A percentile compares a stretch with the other conserved stretches of the same genome.
Evolutionary conservation across 352 stramenopile genomes (phyloP).

Genomic region (Discostella stelligera): DNA sequence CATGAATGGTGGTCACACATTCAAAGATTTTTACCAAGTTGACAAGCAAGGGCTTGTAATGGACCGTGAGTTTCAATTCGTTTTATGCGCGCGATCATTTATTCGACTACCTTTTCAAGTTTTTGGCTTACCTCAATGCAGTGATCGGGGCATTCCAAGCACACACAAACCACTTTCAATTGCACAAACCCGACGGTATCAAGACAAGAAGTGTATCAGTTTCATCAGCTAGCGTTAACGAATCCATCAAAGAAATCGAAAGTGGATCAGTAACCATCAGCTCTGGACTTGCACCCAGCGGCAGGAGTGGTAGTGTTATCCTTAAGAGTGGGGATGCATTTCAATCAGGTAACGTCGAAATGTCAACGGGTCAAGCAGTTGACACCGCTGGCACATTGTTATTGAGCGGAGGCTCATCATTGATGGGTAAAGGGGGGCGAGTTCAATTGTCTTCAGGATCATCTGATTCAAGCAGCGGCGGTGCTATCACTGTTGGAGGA

Average conservation of each 20-base stretch:
- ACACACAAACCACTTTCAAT: constrained; percentile 31
- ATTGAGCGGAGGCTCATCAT: constrained; percentile 21
- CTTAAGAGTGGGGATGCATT: constrained; percentile 20
- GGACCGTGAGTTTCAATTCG: constrained; percentile 66
- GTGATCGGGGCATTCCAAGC: constrained; percentile 37
- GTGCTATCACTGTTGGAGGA: constrained; percentile 19
- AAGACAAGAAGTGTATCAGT: constrained; percentile 32
- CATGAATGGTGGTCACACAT: constrained; percentile 87
- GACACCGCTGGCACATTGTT: constrained; percentile 13
- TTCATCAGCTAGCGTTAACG: constrained; percentile 16
- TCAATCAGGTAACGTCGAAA: constrained; percentile 24
- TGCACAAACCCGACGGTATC: not conserved
- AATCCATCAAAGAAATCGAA: constrained; percentile 7
- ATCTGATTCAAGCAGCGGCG: constrained; percentile 33
- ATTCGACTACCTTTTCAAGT: not conserved
- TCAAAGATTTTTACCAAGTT: constrained; percentile 91
- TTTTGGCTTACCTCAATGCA: constrained; percentile 10
- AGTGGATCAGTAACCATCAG: constrained; percentile 37
- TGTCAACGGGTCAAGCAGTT: constrained; percentile 13
- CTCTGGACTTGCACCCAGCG: constrained; percentile 22
- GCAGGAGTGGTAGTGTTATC: constrained; percentile 22
- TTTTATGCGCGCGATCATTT: not conserved
- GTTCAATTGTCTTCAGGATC: constrained; percentile 19
- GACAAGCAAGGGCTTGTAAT: constrained; percentile 91
- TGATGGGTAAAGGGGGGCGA: constrained; percentile 22